These are phyloP conservation scores for Hypoxylon sp. DNA, from an alignment of 2,329 filamentous ascomycete species.

Conservation along the genomic window DNA sequence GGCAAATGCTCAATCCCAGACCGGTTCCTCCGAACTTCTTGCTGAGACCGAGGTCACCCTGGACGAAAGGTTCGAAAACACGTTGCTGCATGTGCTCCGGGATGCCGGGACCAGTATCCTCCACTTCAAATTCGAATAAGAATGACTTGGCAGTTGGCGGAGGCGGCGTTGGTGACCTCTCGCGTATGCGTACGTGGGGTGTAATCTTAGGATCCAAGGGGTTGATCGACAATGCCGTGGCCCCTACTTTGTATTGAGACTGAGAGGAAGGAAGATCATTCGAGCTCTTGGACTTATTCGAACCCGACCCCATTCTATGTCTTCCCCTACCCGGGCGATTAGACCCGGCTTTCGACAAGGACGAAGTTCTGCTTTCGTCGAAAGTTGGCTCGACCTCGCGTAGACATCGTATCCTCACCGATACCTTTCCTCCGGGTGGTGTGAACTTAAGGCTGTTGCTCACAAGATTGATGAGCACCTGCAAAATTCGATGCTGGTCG, in stretches of 20 bases:
- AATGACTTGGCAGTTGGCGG: slow-evolving; percentile 74
- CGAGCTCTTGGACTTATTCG: slow-evolving; percentile 65
- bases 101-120: slow-evolving; percentile 90
- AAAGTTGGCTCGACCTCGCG: slow-evolving; percentile 66
- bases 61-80: slow-evolving; percentile 94
- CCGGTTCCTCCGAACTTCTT: slow-evolving; percentile 93
- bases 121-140: slow-evolving; percentile 87
- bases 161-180: slow-evolving; percentile 71
- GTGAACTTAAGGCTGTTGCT: slow-evolving; percentile 96
- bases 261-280: slow-evolving; percentile 53
- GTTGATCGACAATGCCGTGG: slow-evolving; percentile 73
- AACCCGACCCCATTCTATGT: slow-evolving; percentile 62
- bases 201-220: slow-evolving; percentile 69
- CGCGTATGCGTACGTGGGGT: slow-evolving; percentile 63
- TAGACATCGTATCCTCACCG: slow-evolving; percentile 80
- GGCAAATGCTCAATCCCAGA: slow-evolving; percentile 88
- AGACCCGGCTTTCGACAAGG: slow-evolving; percentile 62
- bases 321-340: slow-evolving; percentile 58
- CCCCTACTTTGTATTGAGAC: slow-evolving; percentile 56
- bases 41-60: slow-evolving; percentile 89
- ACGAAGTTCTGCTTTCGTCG: slow-evolving; percentile 66
- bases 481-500: slow-evolving; percentile 90
- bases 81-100: slow-evolving; percentile 80
- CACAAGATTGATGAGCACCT: slow-evolving; percentile 94
- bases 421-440: slow-evolving; percentile 78